Evolutionary conservation across 306 rosid genomes (phyloP), one percentile per base, ranked within the genome.

Genomic region (Betula pendula): DNA sequence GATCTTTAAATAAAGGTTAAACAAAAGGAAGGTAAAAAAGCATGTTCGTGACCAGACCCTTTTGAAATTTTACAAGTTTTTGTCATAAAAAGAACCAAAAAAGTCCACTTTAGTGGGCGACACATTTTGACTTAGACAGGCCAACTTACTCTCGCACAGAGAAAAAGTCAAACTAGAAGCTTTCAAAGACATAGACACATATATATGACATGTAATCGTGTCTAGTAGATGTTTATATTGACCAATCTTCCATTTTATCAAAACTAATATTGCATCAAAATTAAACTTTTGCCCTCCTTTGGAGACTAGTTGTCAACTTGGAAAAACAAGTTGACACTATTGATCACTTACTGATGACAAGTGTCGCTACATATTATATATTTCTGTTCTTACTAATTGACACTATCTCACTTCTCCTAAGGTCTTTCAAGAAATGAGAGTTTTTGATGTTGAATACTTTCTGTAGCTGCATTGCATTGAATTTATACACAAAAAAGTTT

Each of bases 91-190:
- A 77, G 68, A 8, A 17, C 31, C 31, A 33, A 20, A 29, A 79
- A 84, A 87, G 96, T 89, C 90, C 19, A 79, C 35, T 20, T 49
- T 78, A 56, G 84, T 78, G 77, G 89, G 88, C 88, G 84, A 65
- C 70, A 79, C 35, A 38, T 19, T 72, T 86, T 89, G 94, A 89
- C 87, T 77, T 70, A 24, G 33, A 44, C 29, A n/a, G 42, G 75
- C 77, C 55, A 38, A 62, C 48, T 52, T 55, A 25, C 74, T 72
- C 70, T 69, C 40, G 44, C 49, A 65, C 48, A 20, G 24, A 53
- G 50, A 59, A 70, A 80, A 79, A 71, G 82, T 80, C 82, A 77
- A 77, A 52, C 0, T 8, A 42, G 62, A 52, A 77, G 13, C 58
- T 67, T 78, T 73, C 62, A 56, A 71, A 52, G 47, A 63, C 27